Percentiles rank a stretch among this genome's conserved stretches.
These are phyloP conservation scores for Verbascum thapsus DNA, from an alignment of 257 asterid species.

Conservation along the genomic window DNA sequence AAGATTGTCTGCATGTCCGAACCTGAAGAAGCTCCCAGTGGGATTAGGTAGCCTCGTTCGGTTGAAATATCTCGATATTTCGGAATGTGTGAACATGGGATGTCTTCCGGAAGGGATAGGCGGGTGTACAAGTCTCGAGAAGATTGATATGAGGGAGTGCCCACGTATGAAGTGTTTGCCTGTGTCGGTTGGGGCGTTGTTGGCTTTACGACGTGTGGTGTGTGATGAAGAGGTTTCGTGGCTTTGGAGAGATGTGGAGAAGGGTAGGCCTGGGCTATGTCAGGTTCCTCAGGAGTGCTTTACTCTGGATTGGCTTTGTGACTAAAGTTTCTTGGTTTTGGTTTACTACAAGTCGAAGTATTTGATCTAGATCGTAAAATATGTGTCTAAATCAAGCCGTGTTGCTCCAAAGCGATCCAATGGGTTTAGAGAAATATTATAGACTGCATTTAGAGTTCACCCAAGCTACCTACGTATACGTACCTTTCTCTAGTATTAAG, in stretches of 20 bases:
- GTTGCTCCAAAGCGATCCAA: no score
- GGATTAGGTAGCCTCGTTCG: conserved; percentile 53
- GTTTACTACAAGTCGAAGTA: no score
- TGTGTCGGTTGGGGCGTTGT: conserved; percentile 39
- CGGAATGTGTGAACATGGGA: conserved; percentile 70
- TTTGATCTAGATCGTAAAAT: no score
- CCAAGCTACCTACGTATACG: no score
- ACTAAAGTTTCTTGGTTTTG: conserved; percentile 31
- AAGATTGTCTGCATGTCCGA: conserved; percentile 78
- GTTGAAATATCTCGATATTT: conserved; percentile 68
- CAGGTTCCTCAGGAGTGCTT: conserved; percentile 79
- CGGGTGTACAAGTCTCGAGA: conserved; percentile 67
- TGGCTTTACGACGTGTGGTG: conserved; percentile 53
- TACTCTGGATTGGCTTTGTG: conserved; percentile 78
- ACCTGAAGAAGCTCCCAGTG: conserved; percentile 53
- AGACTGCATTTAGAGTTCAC: no score
- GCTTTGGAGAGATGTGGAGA: conserved; percentile 67
- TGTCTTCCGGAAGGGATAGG: conserved; percentile 73
- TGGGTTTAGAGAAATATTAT: no score
- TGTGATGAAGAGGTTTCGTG: conserved; percentile 75
- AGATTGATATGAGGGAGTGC: conserved; percentile 92
- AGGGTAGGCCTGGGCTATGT: conserved; percentile 50
- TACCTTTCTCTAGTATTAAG: no score
- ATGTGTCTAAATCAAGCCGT: no score
- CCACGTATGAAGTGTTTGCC: conserved; percentile 61